phyloP scores from a whole-genome alignment of 345 rosid species.

The Boechera stricta region DNA sequence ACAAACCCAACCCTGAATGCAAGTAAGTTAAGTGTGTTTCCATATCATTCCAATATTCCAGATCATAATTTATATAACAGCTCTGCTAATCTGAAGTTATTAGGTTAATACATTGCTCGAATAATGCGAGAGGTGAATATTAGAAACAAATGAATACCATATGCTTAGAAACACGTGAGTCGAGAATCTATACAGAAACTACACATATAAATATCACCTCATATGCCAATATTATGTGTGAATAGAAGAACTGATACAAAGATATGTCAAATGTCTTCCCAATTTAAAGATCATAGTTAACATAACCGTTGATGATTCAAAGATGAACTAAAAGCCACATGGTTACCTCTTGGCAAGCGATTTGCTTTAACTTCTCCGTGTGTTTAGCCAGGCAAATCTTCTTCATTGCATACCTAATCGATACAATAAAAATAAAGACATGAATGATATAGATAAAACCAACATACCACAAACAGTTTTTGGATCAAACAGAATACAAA shows the following conservation, averaged over 20 bases:
- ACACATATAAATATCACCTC: neutral
- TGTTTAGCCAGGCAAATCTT: conserved; percentile 87
- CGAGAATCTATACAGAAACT: conserved; percentile 4
- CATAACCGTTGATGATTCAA: conserved; percentile 16
- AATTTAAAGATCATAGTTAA: neutral
- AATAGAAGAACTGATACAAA: neutral
- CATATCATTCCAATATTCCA: neutral
- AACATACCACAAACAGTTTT: conserved; percentile 15
- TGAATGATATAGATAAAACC: conserved; percentile 25
- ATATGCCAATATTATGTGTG: neutral
- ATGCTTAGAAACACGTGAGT: neutral
- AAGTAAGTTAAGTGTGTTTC: conserved; percentile 7
- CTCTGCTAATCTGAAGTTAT: neutral
- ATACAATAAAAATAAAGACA: conserved; percentile 30
- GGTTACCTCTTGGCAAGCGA: conserved; percentile 88
- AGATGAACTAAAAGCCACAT: conserved; percentile 13
- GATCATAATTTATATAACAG: neutral
- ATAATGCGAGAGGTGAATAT: neutral
- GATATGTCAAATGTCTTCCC: neutral
- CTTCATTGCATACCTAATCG: conserved; percentile 88
- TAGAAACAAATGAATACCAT: neutral
- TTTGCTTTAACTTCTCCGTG: conserved; percentile 85
- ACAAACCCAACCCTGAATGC: neutral
- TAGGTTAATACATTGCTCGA: neutral
- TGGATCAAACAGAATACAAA: conserved; percentile 21